Evolutionary conservation across 2,329 filamentous ascomycete species (phyloP), one percentile per base, ranked within the genome.

Genomic region (Fusarium coffeatum): DNA sequence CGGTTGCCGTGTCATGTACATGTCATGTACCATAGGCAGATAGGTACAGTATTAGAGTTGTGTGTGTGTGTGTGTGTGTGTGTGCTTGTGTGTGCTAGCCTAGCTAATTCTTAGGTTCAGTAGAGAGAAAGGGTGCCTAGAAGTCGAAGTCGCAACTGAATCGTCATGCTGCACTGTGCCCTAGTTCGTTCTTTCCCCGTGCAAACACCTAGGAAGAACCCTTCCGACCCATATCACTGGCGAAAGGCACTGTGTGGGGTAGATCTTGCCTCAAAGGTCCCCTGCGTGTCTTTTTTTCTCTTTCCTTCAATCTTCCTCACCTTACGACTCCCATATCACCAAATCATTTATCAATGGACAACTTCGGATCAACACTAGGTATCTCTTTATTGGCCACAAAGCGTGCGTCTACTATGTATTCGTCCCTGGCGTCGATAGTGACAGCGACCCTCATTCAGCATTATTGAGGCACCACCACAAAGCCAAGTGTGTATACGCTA

Each of bases 401-500:
- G 18, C 7, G 9, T 20, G 25, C 16, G 8, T 20, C 10, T 22
- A 16, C 32, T 27, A 25, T 15, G 20, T 34, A 16, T 22, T 34
- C 47, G 20, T 32, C 7, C 28, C 28, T 23, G 34, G 34, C 34
- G 6, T 37, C 34, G 10, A 37, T 37, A 37, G 34, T 18, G 8
- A 22, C 8, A 34, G 28, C 11, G 12, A n/a, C 16, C 28, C 27
- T 55, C 40, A 12, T 28, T 20, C 25, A n/a, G 22, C 32, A 37
- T 20, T 42, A 37, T 22, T 66, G 42, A 68, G 59, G 71, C 68
- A 59, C 43, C 54, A 40, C 34, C 58, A 47, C 57, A 48, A 59
- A 57, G 61, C 43, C 34, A 37, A 37, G 18, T 37, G 18, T 30
- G 43, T 41, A 57, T 64, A 54, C 66, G 43, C 54, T 72, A 60